A percentile compares a stretch with the other conserved stretches of the same genome.
Conservation (phyloP, 768 basidiomycete species). For the Rhodosporidiobolus odoratus region DNA sequence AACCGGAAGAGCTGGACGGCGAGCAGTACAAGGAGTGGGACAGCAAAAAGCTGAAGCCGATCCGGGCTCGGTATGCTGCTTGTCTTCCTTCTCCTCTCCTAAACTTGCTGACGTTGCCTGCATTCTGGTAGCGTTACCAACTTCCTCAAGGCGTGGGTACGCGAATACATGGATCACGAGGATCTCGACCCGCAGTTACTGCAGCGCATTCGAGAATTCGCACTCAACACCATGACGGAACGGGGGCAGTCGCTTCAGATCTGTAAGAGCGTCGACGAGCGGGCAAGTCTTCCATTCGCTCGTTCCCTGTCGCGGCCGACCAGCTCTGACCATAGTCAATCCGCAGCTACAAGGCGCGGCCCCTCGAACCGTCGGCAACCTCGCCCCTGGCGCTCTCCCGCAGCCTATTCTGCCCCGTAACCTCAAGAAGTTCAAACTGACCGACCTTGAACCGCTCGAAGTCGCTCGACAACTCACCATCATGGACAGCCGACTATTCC, state of each 20-base stretch:
- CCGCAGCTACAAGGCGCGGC: constrained; percentile 29
- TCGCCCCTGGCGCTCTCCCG: constrained; percentile 54
- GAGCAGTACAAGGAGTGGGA: constrained; percentile 72
- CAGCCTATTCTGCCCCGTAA: constrained; percentile 68
- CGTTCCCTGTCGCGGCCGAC: too few species aligned
- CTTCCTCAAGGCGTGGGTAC: constrained; percentile 80
- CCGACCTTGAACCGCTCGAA: constrained; percentile 82
- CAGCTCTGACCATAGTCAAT: neutral
- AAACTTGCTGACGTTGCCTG: neutral
- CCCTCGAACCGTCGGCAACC: constrained; percentile 27
- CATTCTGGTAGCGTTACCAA: constrained; percentile 67
- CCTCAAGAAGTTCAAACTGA: constrained; percentile 68
- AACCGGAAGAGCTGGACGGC: constrained; percentile 56
- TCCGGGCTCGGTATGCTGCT: constrained; percentile 69
- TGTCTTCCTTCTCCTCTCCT: neutral
- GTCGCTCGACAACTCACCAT: constrained; percentile 88
- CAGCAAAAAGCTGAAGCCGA: constrained; percentile 75
- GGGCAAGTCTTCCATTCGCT: neutral
- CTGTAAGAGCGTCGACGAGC: constrained; percentile 41
- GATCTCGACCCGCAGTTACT: constrained; percentile 79
- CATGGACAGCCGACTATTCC: constrained; percentile 78
- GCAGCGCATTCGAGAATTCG: constrained; percentile 73
- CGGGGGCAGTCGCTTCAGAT: constrained; percentile 39
- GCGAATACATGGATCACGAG: constrained; percentile 63
- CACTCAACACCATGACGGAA: constrained; percentile 38